Evolutionary conservation across 768 basidiomycete genomes (phyloP).

Genomic region (Daedaleopsis sinensis): DNA sequence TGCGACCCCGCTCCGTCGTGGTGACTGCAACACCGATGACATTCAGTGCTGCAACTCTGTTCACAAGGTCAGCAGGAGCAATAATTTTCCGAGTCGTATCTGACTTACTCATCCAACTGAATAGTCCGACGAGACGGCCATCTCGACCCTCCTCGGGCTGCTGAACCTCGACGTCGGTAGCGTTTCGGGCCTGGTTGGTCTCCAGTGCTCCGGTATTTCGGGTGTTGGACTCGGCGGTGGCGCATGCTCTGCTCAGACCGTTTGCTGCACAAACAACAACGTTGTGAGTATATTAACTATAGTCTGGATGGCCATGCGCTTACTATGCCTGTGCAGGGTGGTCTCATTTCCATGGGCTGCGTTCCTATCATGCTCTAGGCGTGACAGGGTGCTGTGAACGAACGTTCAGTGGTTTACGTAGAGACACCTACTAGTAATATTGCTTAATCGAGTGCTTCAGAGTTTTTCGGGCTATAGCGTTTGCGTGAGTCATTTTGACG

Average conservation of each 20-base stretch:
- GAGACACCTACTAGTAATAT: neutral
- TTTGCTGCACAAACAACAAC: constrained; percentile 31
- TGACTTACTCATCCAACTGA: neutral
- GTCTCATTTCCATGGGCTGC: constrained; percentile 21
- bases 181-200: constrained; percentile 25
- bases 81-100: too few species aligned
- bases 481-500: neutral
- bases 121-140: constrained; percentile 11
- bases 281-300: constrained; percentile 17
- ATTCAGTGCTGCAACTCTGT: constrained; percentile 22
- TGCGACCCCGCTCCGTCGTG: constrained; percentile 16
- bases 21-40: constrained; percentile 18
- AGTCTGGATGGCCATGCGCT: neutral
- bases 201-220: constrained; percentile 28
- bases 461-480: neutral
- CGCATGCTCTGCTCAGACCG: constrained; percentile 18
- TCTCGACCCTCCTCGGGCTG: constrained; percentile 21
- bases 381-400: neutral
- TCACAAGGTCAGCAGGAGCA: constrained; percentile 2
- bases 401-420: neutral
- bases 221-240: constrained; percentile 21
- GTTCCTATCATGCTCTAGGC: constrained; percentile 18
- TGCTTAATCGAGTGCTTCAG: neutral
- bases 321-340: constrained; percentile 4
- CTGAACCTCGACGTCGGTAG: constrained; percentile 23